These are phyloP conservation scores for Lithospermum erythrorhizon DNA, from an alignment of 257 asterid species.

Conservation along the genomic window DNA sequence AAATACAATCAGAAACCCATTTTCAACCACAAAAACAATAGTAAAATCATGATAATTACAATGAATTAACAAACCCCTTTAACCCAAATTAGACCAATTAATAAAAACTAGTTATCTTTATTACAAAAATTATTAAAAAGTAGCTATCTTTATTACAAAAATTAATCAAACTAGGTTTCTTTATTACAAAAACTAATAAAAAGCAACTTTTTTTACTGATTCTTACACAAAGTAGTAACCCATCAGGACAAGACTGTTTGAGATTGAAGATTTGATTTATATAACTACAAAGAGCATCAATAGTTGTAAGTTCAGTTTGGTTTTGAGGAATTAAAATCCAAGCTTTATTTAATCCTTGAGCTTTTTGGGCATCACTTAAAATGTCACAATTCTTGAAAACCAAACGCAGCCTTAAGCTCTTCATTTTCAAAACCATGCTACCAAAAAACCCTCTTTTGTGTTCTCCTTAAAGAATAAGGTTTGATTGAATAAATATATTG, in stretches of 20 bases:
- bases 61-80: neutral
- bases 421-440: slow-evolving; percentile 46
- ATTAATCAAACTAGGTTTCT: neutral
- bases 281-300: slow-evolving; percentile 46
- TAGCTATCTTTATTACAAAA: neutral
- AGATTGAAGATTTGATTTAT: slow-evolving; percentile 58
- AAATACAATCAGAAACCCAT: slow-evolving; percentile 8
- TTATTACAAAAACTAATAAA: neutral
- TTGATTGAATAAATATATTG: too few species aligned
- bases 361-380: slow-evolving; percentile 50
- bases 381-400: slow-evolving; percentile 45
- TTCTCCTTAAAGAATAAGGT: too few species aligned
- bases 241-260: slow-evolving; percentile 67
- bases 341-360: slow-evolving; percentile 49
- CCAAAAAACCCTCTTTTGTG: neutral
- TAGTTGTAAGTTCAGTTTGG: slow-evolving; percentile 32
- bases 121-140: neutral
- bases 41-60: neutral
- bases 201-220: neutral
- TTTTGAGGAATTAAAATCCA: slow-evolving; percentile 58
- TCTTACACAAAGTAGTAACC: slow-evolving; percentile 60
- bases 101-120: neutral
- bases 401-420: slow-evolving; percentile 50
- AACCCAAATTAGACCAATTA: neutral
- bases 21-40: neutral